These are phyloP conservation scores for Lachnellula suecica DNA, from an alignment of 2,329 filamentous ascomycete species.

Conservation along the genomic window DNA sequence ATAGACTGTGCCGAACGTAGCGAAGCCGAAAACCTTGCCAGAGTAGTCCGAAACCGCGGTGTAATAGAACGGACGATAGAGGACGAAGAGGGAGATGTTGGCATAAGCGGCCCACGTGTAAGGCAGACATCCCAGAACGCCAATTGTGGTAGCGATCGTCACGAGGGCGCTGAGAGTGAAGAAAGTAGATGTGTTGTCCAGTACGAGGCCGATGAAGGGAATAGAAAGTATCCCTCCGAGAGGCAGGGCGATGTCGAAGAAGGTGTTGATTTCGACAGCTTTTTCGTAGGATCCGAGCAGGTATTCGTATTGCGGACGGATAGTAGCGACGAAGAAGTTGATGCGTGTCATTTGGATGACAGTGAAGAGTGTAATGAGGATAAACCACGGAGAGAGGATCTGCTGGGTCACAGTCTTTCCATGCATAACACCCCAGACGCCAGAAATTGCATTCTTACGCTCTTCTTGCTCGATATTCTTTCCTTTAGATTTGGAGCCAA, in stretches of 20 bases:
- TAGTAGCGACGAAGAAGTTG: constrained; percentile 91
- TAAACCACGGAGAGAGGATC: constrained; percentile 79
- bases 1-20: constrained; percentile 92
- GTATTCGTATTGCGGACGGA: constrained; percentile 77
- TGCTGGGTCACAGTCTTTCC: constrained; percentile 69
- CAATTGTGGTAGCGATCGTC: constrained; percentile 69
- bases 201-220: constrained; percentile 78
- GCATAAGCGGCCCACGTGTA: constrained; percentile 70
- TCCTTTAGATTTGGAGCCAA: constrained; percentile 64
- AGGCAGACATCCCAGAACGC: constrained; percentile 72
- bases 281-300: constrained; percentile 62
- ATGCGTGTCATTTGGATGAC: constrained; percentile 76
- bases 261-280: constrained; percentile 72
- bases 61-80: constrained; percentile 89
- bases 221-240: constrained; percentile 81
- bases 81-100: constrained; percentile 76
- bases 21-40: constrained; percentile 89
- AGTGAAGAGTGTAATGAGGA: constrained; percentile 77
- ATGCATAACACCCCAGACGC: constrained; percentile 87
- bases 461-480: constrained; percentile 67
- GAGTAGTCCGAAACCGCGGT: constrained; percentile 86
- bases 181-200: constrained; percentile 74
- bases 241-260: constrained; percentile 85
- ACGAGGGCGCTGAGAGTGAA: constrained; percentile 72
- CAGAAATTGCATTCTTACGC: constrained; percentile 62